phyloP scores from a whole-genome alignment of 257 asterid genomes.

The Voacanga thouarsii region DNA sequence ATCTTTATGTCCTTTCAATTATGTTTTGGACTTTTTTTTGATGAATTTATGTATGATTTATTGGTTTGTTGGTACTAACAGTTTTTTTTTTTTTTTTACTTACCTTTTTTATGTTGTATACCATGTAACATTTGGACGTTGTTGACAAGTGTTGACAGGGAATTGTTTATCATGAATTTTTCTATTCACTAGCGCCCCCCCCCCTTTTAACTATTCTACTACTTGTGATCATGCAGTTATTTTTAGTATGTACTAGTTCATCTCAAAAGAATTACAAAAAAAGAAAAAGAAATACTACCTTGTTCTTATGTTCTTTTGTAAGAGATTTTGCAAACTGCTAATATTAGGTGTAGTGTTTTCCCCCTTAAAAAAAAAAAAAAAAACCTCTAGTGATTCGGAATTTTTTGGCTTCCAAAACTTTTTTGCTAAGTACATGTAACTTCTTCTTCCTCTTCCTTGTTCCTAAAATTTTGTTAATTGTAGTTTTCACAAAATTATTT shows the following conservation, averaged over 20 bases:
- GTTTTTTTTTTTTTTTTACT: too few species aligned
- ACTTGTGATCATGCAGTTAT: background rate
- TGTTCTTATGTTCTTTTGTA: background rate
- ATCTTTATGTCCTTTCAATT: background rate
- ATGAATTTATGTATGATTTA: background rate
- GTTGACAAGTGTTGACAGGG: background rate
- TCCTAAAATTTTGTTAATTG: background rate
- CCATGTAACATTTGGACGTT: background rate
- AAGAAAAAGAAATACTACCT: too few species aligned
- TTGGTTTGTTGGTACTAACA: background rate
- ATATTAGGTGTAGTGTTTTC: background rate
- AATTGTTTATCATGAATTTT: background rate
- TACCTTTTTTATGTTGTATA: too few species aligned
- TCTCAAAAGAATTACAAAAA: background rate
- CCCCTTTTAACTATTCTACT: background rate
- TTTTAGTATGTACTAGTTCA: background rate
- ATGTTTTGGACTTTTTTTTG: too few species aligned
- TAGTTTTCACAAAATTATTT: background rate
- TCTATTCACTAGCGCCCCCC: background rate
- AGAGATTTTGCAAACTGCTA: background rate
- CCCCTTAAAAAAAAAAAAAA: background rate
- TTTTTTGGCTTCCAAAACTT: too few species aligned
- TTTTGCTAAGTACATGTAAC: too few species aligned
- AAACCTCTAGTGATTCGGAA: background rate
- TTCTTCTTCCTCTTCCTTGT: background rate